A percentile compares a stretch with the other conserved stretches of the same genome.
Conservation (phyloP, 23 red algal species). For the Gracilaria gracilis region DNA sequence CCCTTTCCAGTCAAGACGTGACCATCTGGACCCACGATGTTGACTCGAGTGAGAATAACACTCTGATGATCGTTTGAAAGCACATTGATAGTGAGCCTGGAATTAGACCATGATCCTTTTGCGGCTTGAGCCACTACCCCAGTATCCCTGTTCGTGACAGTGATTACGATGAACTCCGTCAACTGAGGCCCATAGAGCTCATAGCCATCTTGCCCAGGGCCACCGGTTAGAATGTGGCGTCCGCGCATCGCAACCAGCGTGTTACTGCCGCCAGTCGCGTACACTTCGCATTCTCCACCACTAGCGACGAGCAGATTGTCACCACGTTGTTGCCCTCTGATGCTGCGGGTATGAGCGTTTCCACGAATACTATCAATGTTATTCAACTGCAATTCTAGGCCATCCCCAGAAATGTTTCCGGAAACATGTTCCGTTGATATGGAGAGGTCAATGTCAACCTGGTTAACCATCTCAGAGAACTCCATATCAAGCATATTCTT, state of each 20-base stretch:
- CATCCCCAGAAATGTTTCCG: not conserved
- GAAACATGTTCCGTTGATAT: not conserved
- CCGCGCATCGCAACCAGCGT: constrained; percentile 34
- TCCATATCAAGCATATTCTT: constrained; percentile 20
- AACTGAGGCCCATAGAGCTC: constrained; percentile 26
- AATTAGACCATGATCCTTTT: constrained; percentile 6
- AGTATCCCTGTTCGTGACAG: not conserved
- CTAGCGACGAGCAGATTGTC: constrained; percentile 18
- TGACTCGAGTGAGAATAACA: not conserved
- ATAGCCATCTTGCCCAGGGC: constrained; percentile 12
- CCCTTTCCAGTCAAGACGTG: not conserved
- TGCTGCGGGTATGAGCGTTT: not conserved
- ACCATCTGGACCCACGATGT: not conserved
- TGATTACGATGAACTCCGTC: constrained; percentile 14
- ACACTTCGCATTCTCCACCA: constrained; percentile 12
- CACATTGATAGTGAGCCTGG: not conserved
- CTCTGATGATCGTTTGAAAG: not conserved
- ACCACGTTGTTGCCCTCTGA: not conserved
- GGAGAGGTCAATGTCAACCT: not conserved
- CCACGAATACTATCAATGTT: constrained; percentile 15
- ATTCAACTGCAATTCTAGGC: not conserved
- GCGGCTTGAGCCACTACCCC: not conserved
- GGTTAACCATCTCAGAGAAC: not conserved
- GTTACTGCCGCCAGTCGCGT: constrained; percentile 8
- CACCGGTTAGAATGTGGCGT: constrained; percentile 6